Conservation (phyloP, 78 protist genomes). For the Speleostelium caveatum region DNA sequence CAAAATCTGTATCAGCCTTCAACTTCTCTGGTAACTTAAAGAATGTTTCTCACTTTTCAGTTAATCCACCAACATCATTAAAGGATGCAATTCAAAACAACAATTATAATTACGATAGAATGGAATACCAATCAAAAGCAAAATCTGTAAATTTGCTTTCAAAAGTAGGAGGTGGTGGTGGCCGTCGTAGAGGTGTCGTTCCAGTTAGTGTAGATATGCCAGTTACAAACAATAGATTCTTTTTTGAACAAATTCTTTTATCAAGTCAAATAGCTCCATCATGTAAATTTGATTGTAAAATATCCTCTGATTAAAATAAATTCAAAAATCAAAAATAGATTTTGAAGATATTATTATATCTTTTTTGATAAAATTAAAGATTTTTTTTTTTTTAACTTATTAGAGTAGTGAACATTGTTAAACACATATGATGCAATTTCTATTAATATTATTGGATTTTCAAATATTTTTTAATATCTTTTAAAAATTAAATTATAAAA, state of each 20-base stretch:
- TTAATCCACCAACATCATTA: neutral
- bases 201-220: slow-evolving; percentile 58
- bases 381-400: too few species aligned
- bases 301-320: too few species aligned
- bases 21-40: slow-evolving; percentile 42
- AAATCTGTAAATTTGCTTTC: neutral
- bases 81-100: neutral
- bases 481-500: too few species aligned
- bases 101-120: neutral
- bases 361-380: too few species aligned
- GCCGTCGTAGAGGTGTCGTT: slow-evolving; percentile 20
- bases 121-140: neutral
- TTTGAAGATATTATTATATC: too few species aligned
- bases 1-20: neutral
- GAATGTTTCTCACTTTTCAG: neutral
- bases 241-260: slow-evolving; percentile 58
- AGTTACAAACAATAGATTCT: neutral
- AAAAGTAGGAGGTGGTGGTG: neutral
- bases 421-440: too few species aligned
- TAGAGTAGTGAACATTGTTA: too few species aligned
- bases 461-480: too few species aligned
- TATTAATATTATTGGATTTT: too few species aligned
- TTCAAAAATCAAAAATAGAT: too few species aligned
- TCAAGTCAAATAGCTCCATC: slow-evolving; percentile 38
- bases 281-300: slow-evolving; percentile 5